These are phyloP conservation scores for Fusarium cicatricum DNA, from an alignment of 2,329 filamentous ascomycete genomes.

Conservation along the genomic window DNA sequence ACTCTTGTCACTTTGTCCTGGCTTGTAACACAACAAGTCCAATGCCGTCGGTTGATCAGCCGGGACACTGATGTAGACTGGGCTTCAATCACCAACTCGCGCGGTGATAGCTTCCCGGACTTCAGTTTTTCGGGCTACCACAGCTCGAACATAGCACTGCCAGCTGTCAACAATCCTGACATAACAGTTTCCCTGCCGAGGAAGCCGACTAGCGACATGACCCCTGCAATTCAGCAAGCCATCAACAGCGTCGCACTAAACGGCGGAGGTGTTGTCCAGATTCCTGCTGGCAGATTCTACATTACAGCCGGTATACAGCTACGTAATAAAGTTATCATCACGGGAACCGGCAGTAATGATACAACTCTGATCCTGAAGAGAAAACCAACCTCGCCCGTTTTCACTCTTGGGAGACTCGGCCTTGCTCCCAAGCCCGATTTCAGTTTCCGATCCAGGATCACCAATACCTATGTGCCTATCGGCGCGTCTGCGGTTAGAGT, in stretches of 20 bases:
- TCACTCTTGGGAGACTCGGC: conserved; percentile 9
- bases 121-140: conserved; percentile 24
- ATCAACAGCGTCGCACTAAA: neutral
- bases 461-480: conserved; percentile 12
- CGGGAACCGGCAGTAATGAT: neutral
- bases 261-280: conserved; percentile 16
- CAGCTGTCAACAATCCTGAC: neutral
- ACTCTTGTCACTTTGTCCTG: neutral
- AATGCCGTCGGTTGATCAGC: neutral
- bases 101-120: conserved; percentile 19
- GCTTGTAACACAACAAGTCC: neutral
- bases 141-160: conserved; percentile 5
- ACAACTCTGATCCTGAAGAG: neutral
- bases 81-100: neutral
- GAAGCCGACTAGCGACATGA: conserved; percentile 8
- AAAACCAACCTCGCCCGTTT: neutral
- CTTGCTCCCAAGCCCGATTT: neutral
- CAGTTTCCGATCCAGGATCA: conserved; percentile 4
- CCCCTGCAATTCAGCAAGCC: conserved; percentile 8
- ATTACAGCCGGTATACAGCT: conserved; percentile 9
- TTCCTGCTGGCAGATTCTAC: conserved; percentile 5
- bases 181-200: neutral
- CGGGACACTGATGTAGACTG: conserved; percentile 4
- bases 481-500: conserved; percentile 1
- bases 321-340: neutral